Conservation (phyloP, 495 filamentous ascomycete genomes). For the Podospora didyma region DNA sequence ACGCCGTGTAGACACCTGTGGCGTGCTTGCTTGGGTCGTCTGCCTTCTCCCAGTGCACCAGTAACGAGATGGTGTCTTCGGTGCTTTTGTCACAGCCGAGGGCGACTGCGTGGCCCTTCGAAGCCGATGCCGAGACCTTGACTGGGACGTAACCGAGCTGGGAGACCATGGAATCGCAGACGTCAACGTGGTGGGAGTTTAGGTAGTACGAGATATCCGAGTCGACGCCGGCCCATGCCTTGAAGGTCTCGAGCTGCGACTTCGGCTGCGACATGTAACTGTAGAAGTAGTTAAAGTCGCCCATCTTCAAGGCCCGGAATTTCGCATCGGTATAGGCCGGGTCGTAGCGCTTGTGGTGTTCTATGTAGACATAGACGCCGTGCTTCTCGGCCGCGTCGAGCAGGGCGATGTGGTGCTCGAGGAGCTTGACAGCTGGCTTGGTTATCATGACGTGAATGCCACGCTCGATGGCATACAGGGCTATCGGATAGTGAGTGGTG, state of each 20-base stretch:
- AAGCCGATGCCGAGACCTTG: slow-evolving; percentile 72
- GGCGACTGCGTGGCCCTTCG: slow-evolving; percentile 62
- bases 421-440: slow-evolving; percentile 86
- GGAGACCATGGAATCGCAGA: slow-evolving; percentile 84
- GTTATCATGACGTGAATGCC: slow-evolving; percentile 88
- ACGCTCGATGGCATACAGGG: slow-evolving; percentile 84
- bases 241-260: slow-evolving; percentile 89
- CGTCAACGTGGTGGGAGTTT: slow-evolving; percentile 89
- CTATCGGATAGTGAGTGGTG: slow-evolving; percentile 91
- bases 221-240: slow-evolving; percentile 88
- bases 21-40: slow-evolving; percentile 61
- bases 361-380: slow-evolving; percentile 86
- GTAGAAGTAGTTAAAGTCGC: slow-evolving; percentile 98
- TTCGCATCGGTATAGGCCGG: slow-evolving; percentile 84
- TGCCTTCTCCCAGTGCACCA: slow-evolving; percentile 83
- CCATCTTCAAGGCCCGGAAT: slow-evolving; percentile 67
- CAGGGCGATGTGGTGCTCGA: slow-evolving; percentile 73
- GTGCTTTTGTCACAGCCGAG: slow-evolving; percentile 76
- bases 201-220: slow-evolving; percentile 93
- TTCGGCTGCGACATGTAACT: slow-evolving; percentile 96
- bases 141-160: slow-evolving; percentile 64
- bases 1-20: slow-evolving; percentile 90
- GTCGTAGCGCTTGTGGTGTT: slow-evolving; percentile 96
- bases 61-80: slow-evolving; percentile 87
- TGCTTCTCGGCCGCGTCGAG: slow-evolving; percentile 67